Evolutionary conservation across 805 yeast species (phyloP).

Genomic region (Nakazawaea anatomiae): DNA sequence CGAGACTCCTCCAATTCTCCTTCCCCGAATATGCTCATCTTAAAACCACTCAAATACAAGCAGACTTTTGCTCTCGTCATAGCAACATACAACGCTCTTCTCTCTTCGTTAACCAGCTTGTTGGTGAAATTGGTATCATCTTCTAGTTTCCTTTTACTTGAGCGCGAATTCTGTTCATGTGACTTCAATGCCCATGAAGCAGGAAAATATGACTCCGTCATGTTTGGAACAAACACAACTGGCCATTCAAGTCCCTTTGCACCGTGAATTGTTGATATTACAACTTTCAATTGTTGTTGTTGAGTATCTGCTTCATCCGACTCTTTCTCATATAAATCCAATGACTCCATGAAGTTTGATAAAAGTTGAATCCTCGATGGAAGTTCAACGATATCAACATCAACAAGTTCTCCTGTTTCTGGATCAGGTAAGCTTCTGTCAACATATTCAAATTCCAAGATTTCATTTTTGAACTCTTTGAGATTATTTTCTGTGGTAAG

Average conservation of each 20-base stretch:
- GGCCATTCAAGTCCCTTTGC: constrained; percentile 97
- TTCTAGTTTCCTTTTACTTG: constrained; percentile 1
- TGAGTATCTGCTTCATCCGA: constrained; percentile 18
- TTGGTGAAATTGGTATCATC: background rate
- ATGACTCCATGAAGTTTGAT: constrained; percentile 24
- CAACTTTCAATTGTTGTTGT: constrained; percentile 17
- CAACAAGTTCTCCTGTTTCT: constrained; percentile 1
- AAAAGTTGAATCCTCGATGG: constrained; percentile 5
- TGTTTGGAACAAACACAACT: constrained; percentile 74
- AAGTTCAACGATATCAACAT: constrained; percentile 7
- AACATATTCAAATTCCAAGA: constrained; percentile 19
- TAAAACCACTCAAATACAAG: constrained; percentile 5
- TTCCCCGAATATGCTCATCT: background rate
- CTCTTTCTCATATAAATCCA: constrained; percentile 28
- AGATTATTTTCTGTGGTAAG: constrained; percentile 14
- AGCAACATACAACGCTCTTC: constrained; percentile 85
- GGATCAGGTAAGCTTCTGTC: constrained; percentile 11
- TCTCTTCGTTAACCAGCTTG: constrained; percentile 57
- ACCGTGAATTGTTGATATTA: constrained; percentile 80
- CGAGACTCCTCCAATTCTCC: constrained; percentile 4
- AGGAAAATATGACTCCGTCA: constrained; percentile 64
- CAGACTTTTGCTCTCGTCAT: constrained; percentile 68
- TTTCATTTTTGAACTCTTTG: constrained; percentile 22
- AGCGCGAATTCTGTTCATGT: constrained; percentile 18
- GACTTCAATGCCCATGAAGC: constrained; percentile 38